Evolutionary conservation across 768 basidiomycete species (phyloP).

Genomic region (Hypholoma fasciculare): DNA sequence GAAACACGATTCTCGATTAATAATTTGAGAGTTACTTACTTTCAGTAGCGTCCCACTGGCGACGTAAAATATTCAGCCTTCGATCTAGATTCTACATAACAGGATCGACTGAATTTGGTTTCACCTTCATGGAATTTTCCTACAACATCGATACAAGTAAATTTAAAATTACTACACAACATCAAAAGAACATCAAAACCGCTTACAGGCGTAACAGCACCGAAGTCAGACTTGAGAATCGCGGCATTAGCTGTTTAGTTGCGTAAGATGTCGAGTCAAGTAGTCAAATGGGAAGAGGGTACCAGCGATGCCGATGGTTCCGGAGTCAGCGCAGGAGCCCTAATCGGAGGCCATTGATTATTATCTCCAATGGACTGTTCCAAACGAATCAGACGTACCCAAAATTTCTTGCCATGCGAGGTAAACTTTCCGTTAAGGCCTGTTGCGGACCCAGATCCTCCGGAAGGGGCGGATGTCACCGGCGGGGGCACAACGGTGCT

Average conservation of each 20-base stretch:
- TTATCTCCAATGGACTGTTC: no score
- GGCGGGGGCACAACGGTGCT: background rate
- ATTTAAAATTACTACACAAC: background rate
- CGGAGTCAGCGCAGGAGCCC: constrained; percentile 27
- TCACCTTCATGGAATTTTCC: constrained; percentile 46
- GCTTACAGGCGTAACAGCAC: constrained; percentile 38
- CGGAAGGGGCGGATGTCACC: constrained; percentile 11
- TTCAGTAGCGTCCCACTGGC: constrained; percentile 41
- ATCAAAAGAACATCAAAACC: background rate
- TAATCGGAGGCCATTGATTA: background rate
- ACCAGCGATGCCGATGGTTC: constrained; percentile 32
- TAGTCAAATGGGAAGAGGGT: background rate
- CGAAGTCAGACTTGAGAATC: constrained; percentile 37
- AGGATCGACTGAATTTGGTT: background rate
- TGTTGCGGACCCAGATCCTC: constrained; percentile 3
- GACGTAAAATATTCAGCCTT: background rate
- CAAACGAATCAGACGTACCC: constrained; percentile 17
- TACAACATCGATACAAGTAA: background rate
- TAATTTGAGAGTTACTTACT: constrained; percentile 15
- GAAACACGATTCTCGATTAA: no score
- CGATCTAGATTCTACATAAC: background rate
- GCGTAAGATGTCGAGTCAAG: background rate
- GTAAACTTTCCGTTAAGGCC: constrained; percentile 30
- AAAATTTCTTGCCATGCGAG: constrained; percentile 35
- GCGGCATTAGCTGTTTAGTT: constrained; percentile 27